phyloP scores from a whole-genome alignment of 768 basidiomycete genomes.

The Serendipita indica region DNA sequence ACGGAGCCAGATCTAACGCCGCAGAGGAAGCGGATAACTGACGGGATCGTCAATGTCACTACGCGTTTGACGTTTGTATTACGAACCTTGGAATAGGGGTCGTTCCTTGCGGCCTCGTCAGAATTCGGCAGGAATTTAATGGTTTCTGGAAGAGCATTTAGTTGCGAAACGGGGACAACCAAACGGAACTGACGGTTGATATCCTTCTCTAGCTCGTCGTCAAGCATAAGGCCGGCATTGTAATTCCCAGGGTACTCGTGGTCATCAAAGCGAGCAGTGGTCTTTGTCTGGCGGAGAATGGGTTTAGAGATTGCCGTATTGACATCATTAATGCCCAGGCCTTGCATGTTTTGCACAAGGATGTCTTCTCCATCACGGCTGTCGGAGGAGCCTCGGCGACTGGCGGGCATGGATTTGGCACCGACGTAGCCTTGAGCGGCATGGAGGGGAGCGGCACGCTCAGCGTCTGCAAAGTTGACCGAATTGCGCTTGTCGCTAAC shows the following conservation, averaged over 20 bases:
- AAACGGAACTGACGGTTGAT: constrained; percentile 61
- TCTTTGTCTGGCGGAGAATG: constrained; percentile 34
- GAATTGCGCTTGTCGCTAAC: constrained; percentile 72
- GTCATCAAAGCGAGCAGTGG: constrained; percentile 26
- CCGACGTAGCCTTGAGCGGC: constrained; percentile 43
- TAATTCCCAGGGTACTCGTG: constrained; percentile 42
- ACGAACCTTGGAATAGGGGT: constrained; percentile 57
- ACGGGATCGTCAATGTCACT: neutral
- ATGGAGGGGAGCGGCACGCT: constrained; percentile 34
- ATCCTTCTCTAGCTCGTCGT: constrained; percentile 85
- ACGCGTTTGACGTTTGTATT: constrained; percentile 8
- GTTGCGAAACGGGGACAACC: constrained; percentile 9
- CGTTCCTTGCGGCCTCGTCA: constrained; percentile 42
- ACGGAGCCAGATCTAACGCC: constrained; percentile 82
- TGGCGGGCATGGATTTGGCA: constrained; percentile 87
- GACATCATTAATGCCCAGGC: constrained; percentile 51
- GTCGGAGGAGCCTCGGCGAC: constrained; percentile 77
- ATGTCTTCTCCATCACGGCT: constrained; percentile 59
- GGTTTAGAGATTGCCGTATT: constrained; percentile 39
- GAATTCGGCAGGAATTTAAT: constrained; percentile 78
- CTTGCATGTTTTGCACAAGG: constrained; percentile 58
- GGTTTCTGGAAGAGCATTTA: constrained; percentile 41
- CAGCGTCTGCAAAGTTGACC: constrained; percentile 62
- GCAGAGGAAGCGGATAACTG: constrained; percentile 80
- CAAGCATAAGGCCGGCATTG: constrained; percentile 81